These are phyloP conservation scores for Aspergillus persii DNA, from an alignment of 2,329 filamentous ascomycete species.

Conservation along the genomic window DNA sequence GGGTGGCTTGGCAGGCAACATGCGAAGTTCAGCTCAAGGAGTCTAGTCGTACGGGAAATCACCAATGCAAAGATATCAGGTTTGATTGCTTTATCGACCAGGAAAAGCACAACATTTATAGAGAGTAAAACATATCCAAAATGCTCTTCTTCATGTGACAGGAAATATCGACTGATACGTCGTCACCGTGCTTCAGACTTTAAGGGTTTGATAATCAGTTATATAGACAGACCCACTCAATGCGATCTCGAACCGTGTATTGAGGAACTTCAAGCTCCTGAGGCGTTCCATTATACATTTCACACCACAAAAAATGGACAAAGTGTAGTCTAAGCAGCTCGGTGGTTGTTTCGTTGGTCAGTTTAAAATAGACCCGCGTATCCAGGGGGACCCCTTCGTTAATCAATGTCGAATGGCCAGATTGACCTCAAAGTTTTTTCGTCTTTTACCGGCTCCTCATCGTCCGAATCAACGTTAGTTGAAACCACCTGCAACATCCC, in stretches of 20 bases:
- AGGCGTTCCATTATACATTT: background rate
- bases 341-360: background rate
- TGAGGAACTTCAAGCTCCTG: background rate
- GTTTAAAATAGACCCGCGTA: background rate
- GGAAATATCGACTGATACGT: background rate
- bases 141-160: background rate
- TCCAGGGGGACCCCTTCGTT: background rate
- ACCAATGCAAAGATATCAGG: background rate
- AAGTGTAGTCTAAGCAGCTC: background rate
- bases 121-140: background rate
- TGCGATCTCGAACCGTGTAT: background rate
- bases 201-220: background rate
- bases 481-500: constrained; percentile 32
- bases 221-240: background rate
- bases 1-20: background rate
- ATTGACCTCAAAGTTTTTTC: constrained; percentile 32
- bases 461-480: constrained; percentile 13
- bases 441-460: constrained; percentile 34
- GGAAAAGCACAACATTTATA: background rate
- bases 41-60: background rate
- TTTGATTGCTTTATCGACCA: background rate
- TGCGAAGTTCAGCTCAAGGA: background rate
- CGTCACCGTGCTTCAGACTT: background rate
- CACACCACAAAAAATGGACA: background rate
- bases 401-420: constrained; percentile 33